Evolutionary conservation across 352 stramenopile species (phyloP).

Genomic region (Pythium periplocum): DNA sequence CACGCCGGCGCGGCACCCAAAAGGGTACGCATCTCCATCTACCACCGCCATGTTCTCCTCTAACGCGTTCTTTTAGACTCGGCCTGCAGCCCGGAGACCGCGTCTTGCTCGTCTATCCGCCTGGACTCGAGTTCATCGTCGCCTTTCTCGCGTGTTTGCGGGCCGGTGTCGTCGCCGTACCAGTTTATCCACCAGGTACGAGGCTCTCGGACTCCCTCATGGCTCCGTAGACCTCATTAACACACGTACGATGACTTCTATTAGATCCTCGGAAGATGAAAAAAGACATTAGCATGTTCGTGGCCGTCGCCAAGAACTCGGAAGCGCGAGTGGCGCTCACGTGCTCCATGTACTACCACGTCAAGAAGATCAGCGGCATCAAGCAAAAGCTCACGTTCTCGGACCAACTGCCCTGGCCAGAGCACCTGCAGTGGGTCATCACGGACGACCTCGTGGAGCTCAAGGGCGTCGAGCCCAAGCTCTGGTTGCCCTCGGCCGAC

Average conservation of each 20-base stretch:
- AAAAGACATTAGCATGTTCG: slow-evolving; percentile 96
- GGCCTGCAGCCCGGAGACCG: slow-evolving; percentile 62
- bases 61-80: slow-evolving; percentile 27
- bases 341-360: slow-evolving; percentile 89
- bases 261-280: slow-evolving; percentile 92
- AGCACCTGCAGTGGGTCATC: slow-evolving; percentile 85
- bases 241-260: background rate
- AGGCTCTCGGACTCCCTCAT: too few species aligned
- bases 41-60: background rate
- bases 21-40: slow-evolving; percentile 41
- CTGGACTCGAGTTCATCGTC: slow-evolving; percentile 97
- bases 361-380: slow-evolving; percentile 89
- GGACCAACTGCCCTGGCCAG: slow-evolving; percentile 66
- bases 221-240: too few species aligned
- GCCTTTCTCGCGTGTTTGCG: slow-evolving; percentile 96
- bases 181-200: slow-evolving; percentile 73
- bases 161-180: slow-evolving; percentile 91
- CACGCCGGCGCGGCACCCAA: slow-evolving; percentile 40
- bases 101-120: slow-evolving; percentile 96
- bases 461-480: slow-evolving; percentile 30
- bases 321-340: slow-evolving; percentile 93
- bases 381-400: slow-evolving; percentile 82
- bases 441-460: slow-evolving; percentile 67
- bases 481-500: slow-evolving; percentile 32
- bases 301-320: slow-evolving; percentile 88